Percentiles rank a stretch among this genome's conserved stretches.
These are phyloP conservation scores for Pseudopyricularia javanii DNA, from an alignment of 2,329 filamentous ascomycete species.

Conservation along the genomic window DNA sequence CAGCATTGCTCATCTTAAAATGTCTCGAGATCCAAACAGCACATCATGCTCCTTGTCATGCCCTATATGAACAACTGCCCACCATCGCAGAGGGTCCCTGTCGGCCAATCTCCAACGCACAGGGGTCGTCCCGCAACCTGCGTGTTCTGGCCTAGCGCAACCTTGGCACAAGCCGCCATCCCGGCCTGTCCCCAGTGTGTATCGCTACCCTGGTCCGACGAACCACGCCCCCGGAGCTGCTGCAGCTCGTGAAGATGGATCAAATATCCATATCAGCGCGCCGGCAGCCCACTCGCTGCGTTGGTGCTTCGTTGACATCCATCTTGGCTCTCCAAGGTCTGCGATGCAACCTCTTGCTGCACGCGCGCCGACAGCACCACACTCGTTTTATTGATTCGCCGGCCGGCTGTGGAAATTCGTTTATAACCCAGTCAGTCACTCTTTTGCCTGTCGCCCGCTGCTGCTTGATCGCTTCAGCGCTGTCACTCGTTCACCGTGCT, in stretches of 20 bases:
- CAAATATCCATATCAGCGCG: not conserved
- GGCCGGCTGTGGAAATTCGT: not conserved
- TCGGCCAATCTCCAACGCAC: not conserved
- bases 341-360: conserved; percentile 3
- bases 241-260: not conserved
- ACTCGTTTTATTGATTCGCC: not conserved
- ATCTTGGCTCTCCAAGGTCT: conserved; percentile 1
- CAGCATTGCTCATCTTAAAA: not conserved
- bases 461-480: not conserved
- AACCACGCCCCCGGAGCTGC: not conserved
- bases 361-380: conserved; percentile 1
- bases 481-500: not conserved
- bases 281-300: not conserved
- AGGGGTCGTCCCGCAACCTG: not conserved
- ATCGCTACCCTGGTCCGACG: not conserved
- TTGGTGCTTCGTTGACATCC: not conserved
- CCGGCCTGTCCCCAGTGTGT: not conserved
- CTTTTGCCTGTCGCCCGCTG: not conserved
- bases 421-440: not conserved
- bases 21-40: not conserved
- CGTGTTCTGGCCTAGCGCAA: not conserved
- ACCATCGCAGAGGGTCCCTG: not conserved
- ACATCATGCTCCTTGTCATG: not conserved
- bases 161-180: not conserved
- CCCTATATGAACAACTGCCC: not conserved